These are phyloP conservation scores for Trifolium repens DNA, from an alignment of 306 rosid genomes.

Conservation along the genomic window DNA sequence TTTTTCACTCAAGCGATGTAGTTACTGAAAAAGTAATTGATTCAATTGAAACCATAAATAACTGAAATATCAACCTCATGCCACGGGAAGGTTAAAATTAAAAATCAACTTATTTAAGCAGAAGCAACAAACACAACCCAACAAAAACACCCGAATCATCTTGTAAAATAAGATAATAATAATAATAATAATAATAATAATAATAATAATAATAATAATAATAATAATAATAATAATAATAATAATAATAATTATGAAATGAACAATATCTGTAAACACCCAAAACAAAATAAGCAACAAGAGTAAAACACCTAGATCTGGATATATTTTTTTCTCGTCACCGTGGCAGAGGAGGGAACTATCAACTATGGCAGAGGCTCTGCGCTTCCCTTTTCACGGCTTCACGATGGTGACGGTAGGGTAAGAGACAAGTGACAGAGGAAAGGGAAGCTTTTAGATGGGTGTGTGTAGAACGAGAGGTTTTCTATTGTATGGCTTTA, in stretches of 20 bases:
- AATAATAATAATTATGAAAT: background rate
- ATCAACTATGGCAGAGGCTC: background rate
- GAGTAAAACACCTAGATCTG: background rate
- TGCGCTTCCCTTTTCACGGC: no score
- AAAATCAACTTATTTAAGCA: no score
- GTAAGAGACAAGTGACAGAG: no score
- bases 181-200: background rate
- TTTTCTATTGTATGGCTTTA: no score
- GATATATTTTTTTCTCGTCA: background rate
- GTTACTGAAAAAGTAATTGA: background rate
- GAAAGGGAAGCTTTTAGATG: no score
- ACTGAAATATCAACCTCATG: background rate
- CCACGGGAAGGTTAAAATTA: no score
- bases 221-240: no score
- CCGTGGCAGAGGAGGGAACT: background rate
- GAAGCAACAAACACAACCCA: background rate
- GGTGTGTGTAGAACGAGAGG: no score
- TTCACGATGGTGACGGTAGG: no score
- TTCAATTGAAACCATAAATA: background rate
- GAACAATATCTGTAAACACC: background rate
- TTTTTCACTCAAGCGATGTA: background rate
- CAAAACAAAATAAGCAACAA: background rate
- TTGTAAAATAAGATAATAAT: background rate
- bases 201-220: no score
- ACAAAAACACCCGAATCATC: background rate